These are phyloP conservation scores for Lophiotrema nucula DNA, from an alignment of 495 filamentous ascomycete species.

Conservation along the genomic window DNA sequence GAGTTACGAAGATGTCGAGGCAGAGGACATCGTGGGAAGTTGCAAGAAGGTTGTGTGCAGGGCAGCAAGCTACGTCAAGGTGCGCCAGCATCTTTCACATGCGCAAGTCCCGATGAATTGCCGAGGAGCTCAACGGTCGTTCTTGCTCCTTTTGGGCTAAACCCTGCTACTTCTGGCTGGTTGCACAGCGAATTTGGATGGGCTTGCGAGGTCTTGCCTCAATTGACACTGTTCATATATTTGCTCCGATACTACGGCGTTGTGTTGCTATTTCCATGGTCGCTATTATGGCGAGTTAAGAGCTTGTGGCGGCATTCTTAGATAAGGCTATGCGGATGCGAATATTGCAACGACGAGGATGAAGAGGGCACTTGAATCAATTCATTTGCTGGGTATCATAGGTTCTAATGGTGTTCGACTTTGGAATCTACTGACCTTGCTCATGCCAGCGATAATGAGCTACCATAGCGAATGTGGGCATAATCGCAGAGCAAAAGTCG, in stretches of 20 bases:
- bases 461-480: slow-evolving; percentile 69
- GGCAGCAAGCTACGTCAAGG: background rate
- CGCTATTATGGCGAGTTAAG: no score
- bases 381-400: slow-evolving; percentile 4
- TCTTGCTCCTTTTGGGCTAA: background rate
- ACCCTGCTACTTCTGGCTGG: background rate
- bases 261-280: background rate
- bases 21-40: background rate
- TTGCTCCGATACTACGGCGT: background rate
- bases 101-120: background rate
- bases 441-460: slow-evolving; percentile 74
- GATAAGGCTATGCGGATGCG: no score
- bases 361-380: no score
- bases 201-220: slow-evolving; percentile 4
- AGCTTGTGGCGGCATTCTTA: no score
- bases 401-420: no score
- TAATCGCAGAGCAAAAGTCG: slow-evolving; percentile 57
- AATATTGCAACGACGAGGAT: no score
- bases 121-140: slow-evolving; percentile 4
- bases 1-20: background rate
- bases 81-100: slow-evolving; percentile 7
- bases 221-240: background rate
- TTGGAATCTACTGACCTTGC: no score
- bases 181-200: background rate
- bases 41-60: no score